These are phyloP conservation scores for Dryas octopetala DNA, from an alignment of 306 rosid genomes.

Conservation along the genomic window DNA sequence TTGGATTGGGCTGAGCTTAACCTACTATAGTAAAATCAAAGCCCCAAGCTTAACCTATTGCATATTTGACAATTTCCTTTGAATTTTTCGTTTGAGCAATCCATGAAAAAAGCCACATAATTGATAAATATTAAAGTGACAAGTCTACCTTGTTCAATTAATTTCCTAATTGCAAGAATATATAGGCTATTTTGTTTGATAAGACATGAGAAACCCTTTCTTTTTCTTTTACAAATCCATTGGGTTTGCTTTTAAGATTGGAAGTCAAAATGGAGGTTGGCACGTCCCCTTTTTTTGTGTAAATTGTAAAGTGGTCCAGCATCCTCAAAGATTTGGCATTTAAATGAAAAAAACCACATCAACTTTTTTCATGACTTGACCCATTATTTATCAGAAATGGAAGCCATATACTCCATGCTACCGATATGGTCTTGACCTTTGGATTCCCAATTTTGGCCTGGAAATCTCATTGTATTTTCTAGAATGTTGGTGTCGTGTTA, in stretches of 20 bases:
- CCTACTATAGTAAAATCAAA: too few relatives aligned
- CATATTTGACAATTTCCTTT: too few relatives aligned
- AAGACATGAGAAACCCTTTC: background rate
- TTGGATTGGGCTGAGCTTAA: too few relatives aligned
- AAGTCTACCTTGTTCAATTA: too few relatives aligned
- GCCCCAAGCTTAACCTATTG: too few relatives aligned
- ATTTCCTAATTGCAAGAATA: too few relatives aligned
- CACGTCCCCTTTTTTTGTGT: constrained; percentile 33
- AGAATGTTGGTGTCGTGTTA: background rate
- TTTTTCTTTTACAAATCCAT: constrained; percentile 12
- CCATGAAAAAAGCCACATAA: too few relatives aligned
- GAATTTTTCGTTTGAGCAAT: too few relatives aligned
- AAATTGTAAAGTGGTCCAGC: constrained; percentile 18
- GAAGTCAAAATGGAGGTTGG: constrained; percentile 50
- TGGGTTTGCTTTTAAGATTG: constrained; percentile 17
- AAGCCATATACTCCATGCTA: too few relatives aligned
- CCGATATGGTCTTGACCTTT: background rate
- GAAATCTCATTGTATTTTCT: background rate
- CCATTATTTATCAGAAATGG: background rate
- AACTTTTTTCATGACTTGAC: background rate
- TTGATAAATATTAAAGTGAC: too few relatives aligned
- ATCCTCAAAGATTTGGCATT: background rate
- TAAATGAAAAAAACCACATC: background rate
- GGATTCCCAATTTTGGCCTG: background rate
- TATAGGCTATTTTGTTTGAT: background rate